Conservation (phyloP, 108 stramenopile species). For the Cylindrotheca closterium region DNA sequence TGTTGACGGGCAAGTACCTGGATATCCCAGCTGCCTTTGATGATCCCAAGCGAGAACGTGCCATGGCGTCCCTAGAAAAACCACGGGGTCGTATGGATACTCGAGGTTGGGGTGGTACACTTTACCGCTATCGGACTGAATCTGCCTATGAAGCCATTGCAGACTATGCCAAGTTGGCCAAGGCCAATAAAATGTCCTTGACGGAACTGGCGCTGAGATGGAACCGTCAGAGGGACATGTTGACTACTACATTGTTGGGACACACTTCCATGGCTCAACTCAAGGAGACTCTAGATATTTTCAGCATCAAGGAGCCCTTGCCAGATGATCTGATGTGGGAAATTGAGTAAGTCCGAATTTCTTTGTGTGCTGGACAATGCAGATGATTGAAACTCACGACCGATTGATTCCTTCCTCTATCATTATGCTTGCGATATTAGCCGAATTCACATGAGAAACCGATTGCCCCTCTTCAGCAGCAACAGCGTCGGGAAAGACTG, state of each 20-base stretch:
- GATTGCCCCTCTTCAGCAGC: constrained; percentile 83
- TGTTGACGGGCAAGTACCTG: constrained; percentile 89
- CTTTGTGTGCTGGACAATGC: too few relatives aligned
- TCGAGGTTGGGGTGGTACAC: constrained; percentile 79
- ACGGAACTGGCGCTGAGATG: constrained; percentile 83
- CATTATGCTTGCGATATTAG: too few relatives aligned
- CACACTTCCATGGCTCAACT: constrained; percentile 80
- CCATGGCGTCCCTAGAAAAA: constrained; percentile 42
- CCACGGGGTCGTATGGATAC: constrained; percentile 88
- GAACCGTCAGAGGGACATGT: constrained; percentile 67
- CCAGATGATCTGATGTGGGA: constrained; percentile 84
- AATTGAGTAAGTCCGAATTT: too few relatives aligned
- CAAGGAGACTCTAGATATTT: constrained; percentile 63
- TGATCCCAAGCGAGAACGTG: constrained; percentile 46
- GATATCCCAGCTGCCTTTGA: constrained; percentile 77
- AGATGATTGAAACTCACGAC: too few relatives aligned
- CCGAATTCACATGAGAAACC: constrained; percentile 84
- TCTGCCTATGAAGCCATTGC: constrained; percentile 75
- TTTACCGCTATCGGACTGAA: constrained; percentile 81
- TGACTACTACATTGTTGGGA: constrained; percentile 89
- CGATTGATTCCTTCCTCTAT: too few relatives aligned
- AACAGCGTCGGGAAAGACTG: constrained; percentile 81
- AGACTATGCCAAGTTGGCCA: constrained; percentile 78
- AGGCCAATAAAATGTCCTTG: constrained; percentile 64
- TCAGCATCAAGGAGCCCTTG: constrained; percentile 68